A percentile compares a stretch with the other conserved stretches of the same genome.
Evolutionary conservation across 1,284 basidiomycete genomes (phyloP).

Genomic region (Neolentinus lepideus): DNA sequence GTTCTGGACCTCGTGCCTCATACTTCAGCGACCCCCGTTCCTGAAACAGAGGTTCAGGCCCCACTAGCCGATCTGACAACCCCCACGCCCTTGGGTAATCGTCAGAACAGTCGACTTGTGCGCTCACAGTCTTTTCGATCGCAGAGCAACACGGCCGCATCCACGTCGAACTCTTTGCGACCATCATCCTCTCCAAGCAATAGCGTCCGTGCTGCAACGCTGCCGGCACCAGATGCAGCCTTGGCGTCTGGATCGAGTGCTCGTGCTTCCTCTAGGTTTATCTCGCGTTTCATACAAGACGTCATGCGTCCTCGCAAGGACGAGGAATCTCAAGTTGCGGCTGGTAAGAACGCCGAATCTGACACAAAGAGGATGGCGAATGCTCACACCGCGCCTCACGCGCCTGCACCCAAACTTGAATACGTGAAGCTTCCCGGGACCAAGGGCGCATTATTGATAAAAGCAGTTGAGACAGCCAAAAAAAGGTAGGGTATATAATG

Average conservation of each 20-base stretch:
- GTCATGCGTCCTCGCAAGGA: slow-evolving; percentile 52
- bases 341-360: slow-evolving; percentile 17
- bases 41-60: neutral
- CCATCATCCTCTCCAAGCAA: neutral
- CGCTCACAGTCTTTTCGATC: slow-evolving; percentile 4
- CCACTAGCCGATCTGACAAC: neutral
- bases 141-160: slow-evolving; percentile 13
- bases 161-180: neutral
- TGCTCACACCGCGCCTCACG: slow-evolving; percentile 27
- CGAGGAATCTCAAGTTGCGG: slow-evolving; percentile 42
- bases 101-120: slow-evolving; percentile 1
- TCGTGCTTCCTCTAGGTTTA: slow-evolving; percentile 46
- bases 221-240: neutral
- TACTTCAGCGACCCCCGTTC: slow-evolving; percentile 8
- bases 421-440: slow-evolving; percentile 89
- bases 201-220: neutral
- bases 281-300: slow-evolving; percentile 63
- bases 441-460: slow-evolving; percentile 74
- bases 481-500: slow-evolving; percentile 52
- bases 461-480: slow-evolving; percentile 79
- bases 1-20: slow-evolving; percentile 39
- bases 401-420: slow-evolving; percentile 77
- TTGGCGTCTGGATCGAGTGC: slow-evolving; percentile 8
- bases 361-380: slow-evolving; percentile 9
- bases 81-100: neutral